Evolutionary conservation across 306 rosid species (phyloP).

Genomic region (Lithocarpus polystachyus): DNA sequence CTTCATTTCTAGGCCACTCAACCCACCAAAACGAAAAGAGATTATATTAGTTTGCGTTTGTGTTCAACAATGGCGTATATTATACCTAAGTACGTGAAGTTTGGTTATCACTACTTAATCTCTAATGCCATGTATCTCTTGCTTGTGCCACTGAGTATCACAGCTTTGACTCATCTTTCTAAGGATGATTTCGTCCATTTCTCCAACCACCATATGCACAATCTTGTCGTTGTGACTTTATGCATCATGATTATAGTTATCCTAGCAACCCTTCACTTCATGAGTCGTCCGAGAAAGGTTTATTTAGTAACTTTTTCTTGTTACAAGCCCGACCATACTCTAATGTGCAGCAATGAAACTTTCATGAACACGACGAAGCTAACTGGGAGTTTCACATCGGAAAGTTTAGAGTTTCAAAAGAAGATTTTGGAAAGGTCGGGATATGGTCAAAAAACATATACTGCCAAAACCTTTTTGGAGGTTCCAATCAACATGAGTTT

Average conservation of each 20-base stretch:
- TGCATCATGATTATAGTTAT: background rate
- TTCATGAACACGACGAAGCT: background rate
- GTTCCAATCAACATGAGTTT: background rate
- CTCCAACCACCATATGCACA: background rate
- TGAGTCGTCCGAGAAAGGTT: background rate
- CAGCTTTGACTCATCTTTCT: background rate
- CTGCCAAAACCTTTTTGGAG: background rate
- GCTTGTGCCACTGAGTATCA: background rate
- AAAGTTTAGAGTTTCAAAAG: background rate
- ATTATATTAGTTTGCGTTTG: background rate
- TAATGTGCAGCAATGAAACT: background rate
- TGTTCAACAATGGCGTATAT: background rate
- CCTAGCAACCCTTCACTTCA: background rate
- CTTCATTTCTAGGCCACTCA: too few species aligned
- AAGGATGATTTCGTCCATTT: background rate
- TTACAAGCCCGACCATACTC: background rate
- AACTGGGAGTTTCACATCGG: background rate
- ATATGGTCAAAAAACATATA: background rate
- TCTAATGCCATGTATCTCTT: background rate
- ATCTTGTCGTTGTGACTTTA: background rate
- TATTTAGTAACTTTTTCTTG: background rate
- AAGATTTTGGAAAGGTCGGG: slow-evolving; percentile 2
- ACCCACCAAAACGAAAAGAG: too few species aligned
- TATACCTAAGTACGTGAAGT: background rate
- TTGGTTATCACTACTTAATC: background rate